Percentiles rank a stretch among this genome's conserved stretches.
Evolutionary conservation across 306 rosid species (phyloP).

Genomic region (Sechiopsis laciniata): DNA sequence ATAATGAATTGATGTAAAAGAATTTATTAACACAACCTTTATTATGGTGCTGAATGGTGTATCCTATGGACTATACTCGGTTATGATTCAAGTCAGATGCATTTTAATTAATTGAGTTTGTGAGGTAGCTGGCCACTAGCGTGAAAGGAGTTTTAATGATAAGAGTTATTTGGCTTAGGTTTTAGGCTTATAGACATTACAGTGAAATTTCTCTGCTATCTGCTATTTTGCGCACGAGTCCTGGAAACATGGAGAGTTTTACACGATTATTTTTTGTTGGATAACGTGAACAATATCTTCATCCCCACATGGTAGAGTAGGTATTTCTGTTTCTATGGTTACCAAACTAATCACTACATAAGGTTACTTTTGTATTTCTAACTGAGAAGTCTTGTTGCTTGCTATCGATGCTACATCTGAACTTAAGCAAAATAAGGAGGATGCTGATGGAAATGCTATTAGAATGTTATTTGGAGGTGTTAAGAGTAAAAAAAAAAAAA

Average conservation of each 20-base stretch:
- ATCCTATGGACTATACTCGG: too few species aligned
- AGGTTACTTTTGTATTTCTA: background rate
- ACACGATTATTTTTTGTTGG: background rate
- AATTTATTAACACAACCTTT: background rate
- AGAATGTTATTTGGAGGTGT: background rate
- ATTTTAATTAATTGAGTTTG: background rate
- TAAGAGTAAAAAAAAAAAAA: too few species aligned
- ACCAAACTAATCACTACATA: background rate
- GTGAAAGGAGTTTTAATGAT: background rate
- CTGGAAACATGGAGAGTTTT: background rate
- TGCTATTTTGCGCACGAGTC: background rate
- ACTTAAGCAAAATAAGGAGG: constrained; percentile 11
- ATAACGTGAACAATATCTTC: too few species aligned
- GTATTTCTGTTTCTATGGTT: background rate
- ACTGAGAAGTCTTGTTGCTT: background rate
- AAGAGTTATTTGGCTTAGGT: background rate
- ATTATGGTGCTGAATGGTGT: too few species aligned
- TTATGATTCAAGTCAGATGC: too few species aligned
- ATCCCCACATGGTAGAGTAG: too few species aligned
- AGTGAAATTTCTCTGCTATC: background rate
- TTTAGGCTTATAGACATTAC: background rate
- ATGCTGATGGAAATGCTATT: background rate
- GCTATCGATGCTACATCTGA: constrained; percentile 9
- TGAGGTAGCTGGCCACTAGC: background rate
- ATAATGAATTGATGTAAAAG: background rate